Evolutionary conservation across 805 yeast genomes (phyloP).

Genomic region (baker's yeast (Saccharomyces cerevisiae)): DNA sequence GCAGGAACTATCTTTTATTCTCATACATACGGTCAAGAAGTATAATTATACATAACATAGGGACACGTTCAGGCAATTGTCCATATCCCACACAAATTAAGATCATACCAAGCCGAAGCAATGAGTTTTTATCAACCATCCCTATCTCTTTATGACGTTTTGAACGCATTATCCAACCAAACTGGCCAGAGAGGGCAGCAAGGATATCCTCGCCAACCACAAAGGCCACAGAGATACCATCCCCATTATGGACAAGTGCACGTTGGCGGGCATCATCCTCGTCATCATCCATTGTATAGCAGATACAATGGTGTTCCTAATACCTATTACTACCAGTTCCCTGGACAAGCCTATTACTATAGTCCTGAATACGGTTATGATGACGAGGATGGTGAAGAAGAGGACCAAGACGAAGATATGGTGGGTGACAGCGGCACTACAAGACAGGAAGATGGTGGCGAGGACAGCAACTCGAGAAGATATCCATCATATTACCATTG

Average conservation of each 20-base stretch:
- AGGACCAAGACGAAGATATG: constrained; percentile 11
- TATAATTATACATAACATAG: not conserved
- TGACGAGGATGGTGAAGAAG: constrained; percentile 30
- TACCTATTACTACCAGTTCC: constrained; percentile 8
- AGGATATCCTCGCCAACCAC: constrained; percentile 3
- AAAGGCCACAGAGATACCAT: constrained; percentile 2
- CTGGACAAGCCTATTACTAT: constrained; percentile 20
- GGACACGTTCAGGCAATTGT: not conserved
- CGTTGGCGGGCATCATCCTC: constrained; percentile 2
- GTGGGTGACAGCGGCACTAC: constrained; percentile 5
- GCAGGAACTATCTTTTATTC: too few species aligned
- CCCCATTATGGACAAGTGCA: constrained; percentile 1
- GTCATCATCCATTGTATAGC: constrained; percentile 1
- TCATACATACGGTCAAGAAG: not conserved
- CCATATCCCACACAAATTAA: not conserved
- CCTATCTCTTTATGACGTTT: constrained; percentile 24
- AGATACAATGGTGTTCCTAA: constrained; percentile 5
- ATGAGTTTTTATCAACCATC: constrained; percentile 30
- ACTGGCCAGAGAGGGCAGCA: constrained; percentile 11
- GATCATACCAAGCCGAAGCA: not conserved
- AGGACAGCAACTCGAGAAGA: constrained; percentile 10
- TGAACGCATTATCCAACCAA: constrained; percentile 22
- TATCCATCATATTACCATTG: constrained; percentile 22
- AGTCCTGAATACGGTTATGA: constrained; percentile 25
- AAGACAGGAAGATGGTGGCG: constrained; percentile 3